Conservation (phyloP, 805 yeast genomes). For the Citeromyces matritensis region DNA sequence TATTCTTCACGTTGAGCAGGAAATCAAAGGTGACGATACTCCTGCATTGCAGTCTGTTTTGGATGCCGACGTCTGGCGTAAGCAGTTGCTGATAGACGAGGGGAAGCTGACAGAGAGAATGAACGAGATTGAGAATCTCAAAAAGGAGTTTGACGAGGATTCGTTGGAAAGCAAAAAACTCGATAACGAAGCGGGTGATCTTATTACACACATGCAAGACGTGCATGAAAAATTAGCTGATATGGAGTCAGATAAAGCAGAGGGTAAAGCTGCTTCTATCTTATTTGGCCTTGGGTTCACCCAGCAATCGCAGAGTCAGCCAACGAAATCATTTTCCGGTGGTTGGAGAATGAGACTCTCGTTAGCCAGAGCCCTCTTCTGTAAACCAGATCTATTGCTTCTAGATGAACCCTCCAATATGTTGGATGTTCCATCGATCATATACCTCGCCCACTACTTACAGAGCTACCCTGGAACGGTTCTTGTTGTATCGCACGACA, state of each 20-base stretch:
- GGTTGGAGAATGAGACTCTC: slow-evolving; percentile 99
- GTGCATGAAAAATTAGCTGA: slow-evolving; percentile 73
- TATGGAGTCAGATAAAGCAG: slow-evolving; percentile 96
- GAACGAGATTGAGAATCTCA: slow-evolving; percentile 55
- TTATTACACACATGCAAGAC: slow-evolving; percentile 64
- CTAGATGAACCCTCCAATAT: slow-evolving; percentile 98
- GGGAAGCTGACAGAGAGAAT: slow-evolving; percentile 58
- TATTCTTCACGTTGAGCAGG: slow-evolving; percentile 95
- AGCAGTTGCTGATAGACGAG: slow-evolving; percentile 71
- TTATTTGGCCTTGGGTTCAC: slow-evolving; percentile 90
- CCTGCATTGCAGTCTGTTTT: slow-evolving; percentile 88
- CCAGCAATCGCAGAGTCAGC: slow-evolving; percentile 62
- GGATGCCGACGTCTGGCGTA: slow-evolving; percentile 99
- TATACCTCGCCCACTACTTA: slow-evolving; percentile 79
- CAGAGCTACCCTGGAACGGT: slow-evolving; percentile 88
- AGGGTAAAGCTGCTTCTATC: slow-evolving; percentile 90
- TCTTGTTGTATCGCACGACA: slow-evolving; percentile 92
- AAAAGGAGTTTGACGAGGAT: slow-evolving; percentile 60
- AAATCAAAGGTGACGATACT: slow-evolving; percentile 85
- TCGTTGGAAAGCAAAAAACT: slow-evolving; percentile 61
- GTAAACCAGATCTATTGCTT: slow-evolving; percentile 86
- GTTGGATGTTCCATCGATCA: slow-evolving; percentile 99
- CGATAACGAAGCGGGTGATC: slow-evolving; percentile 83
- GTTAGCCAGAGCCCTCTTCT: slow-evolving; percentile 94
- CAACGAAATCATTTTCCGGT: slow-evolving; percentile 92